Evolutionary conservation across 148 eudicot genomes (phyloP), one percentile per base, ranked within the genome.

Genomic region (Rhododendron ferrugineum): DNA sequence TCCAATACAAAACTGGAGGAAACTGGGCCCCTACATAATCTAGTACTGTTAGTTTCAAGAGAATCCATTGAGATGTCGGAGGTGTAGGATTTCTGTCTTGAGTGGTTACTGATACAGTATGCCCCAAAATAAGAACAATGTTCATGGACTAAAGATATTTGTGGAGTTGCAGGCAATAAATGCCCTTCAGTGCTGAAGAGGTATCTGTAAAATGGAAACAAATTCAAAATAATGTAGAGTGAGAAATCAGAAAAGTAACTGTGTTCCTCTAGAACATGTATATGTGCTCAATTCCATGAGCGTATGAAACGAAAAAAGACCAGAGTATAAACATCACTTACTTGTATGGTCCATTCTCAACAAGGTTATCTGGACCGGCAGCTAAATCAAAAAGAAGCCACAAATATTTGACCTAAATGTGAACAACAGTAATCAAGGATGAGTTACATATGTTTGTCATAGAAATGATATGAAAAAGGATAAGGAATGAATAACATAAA

Each of bases 381-480:
- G 98, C 99, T 90, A 97, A 90, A 91, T 97, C 99, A 90, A 95
- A 97, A 77, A 97, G 95, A 88, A 97, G 93, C 99, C 99, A 97
- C 88, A 97, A 83, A 87, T 97, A 97, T 86, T 97, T 97, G 22
- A 95, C 99, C 99, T 97, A 91, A 72, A 84, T 34, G 88, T 79
- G 37, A 85, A 68, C 72, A 81, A 54, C 16, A 15, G 78, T 34
- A 80, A 68, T 74, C 42, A 58, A 5, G 49, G 11, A 16, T 28
- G 56, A 50, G 56, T 14, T 4, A 8, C 44, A 40, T 44, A 22
- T 34, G 26, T 56, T 49, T 8, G 6, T 49, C 15, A 70, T 11
- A 47, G 26, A 42, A 23, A n/a, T n/a, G 26, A 66, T 28, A 83
- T 60, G 44, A 76, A 52, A 70, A 46, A 50, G 47, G 70, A 6